Base-by-base conservation (phyloP, 306 rosid genomes). In the Pterocarpus santalinus region DNA sequence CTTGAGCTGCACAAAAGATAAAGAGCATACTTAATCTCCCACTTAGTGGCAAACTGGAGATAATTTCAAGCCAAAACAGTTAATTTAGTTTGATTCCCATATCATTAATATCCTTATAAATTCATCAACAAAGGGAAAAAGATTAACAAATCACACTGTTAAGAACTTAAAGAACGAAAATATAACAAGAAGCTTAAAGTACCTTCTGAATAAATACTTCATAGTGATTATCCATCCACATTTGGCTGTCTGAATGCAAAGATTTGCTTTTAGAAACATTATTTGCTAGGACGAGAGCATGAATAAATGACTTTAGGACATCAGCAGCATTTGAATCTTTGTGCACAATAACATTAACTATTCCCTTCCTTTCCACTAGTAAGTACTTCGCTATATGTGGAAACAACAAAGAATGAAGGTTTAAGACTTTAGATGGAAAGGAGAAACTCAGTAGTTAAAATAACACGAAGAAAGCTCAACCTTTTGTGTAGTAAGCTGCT, bases 171-270 rank as follows among this genome's bases (percentile, higher is more conserved):
- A 44, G 33, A 51, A 82, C 6, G 28, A 35, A 8, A 72, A 58
- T 43, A 70, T 69, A 61, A 73, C 78, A 33, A 30, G 14, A 85
- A 49, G 78, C 36, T 78, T 71, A 67, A 78, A 65, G 12, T 88
- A 95, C 99, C 99, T 93, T 87, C 65, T 69, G 90, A 78, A 90
- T 81, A 81, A 91, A 91, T 55, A 47, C 64, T 69, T 84, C 89
- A 62, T 91, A 95, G 30, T 93, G 86, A 49, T 66, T 77, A 67
- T 95, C 97, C 89, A 95, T 89, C 99, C 99, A 95, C 38, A 81
- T 67, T 75, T 90, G 89, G 85, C 98, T 86, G 52, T 93, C 96
- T 71, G 85, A 68, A 73, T 95, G 94, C 65, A 86, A 71, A 57
- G 87, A 89, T 69, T 79, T 87, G 82, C 81, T 86, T 82, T 85